Conservation (phyloP, 1,139 yeast genomes). For the Yamadazyma atlantica region DNA sequence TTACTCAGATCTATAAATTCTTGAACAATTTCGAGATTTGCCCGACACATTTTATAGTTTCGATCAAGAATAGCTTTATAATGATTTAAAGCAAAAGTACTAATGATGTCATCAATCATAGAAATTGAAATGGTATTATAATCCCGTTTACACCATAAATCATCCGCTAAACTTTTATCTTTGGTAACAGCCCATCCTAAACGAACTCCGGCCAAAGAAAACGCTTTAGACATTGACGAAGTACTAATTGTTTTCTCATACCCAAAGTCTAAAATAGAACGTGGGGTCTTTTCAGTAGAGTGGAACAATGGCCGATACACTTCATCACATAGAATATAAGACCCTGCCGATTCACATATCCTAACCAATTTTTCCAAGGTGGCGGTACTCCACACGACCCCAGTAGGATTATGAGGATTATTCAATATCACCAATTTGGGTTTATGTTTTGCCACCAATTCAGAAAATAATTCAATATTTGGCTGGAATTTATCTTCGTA, state of each 20-base stretch:
- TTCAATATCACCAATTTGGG: constrained; percentile 51
- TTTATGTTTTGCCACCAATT: constrained; percentile 26
- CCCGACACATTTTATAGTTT: constrained; percentile 36
- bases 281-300: constrained; percentile 20
- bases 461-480: constrained; percentile 29
- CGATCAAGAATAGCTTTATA: constrained; percentile 34
- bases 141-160: constrained; percentile 45
- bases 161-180: constrained; percentile 27
- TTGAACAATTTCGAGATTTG: constrained; percentile 36
- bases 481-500: constrained; percentile 38
- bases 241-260: constrained; percentile 49
- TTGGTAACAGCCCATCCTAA: constrained; percentile 53
- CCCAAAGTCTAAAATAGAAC: constrained; percentile 42
- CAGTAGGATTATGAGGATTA: constrained; percentile 59
- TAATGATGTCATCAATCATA: constrained; percentile 48
- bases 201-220: constrained; percentile 54
- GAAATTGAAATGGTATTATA: constrained; percentile 55
- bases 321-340: constrained; percentile 50
- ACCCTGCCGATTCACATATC: constrained; percentile 33
- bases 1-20: constrained; percentile 28
- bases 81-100: constrained; percentile 42
- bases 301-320: constrained; percentile 58
- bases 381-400: constrained; percentile 41
- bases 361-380: constrained; percentile 35
- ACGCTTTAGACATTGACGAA: constrained; percentile 56